phyloP scores from a whole-genome alignment of 805 yeast species.

The Candida mattraensis region DNA sequence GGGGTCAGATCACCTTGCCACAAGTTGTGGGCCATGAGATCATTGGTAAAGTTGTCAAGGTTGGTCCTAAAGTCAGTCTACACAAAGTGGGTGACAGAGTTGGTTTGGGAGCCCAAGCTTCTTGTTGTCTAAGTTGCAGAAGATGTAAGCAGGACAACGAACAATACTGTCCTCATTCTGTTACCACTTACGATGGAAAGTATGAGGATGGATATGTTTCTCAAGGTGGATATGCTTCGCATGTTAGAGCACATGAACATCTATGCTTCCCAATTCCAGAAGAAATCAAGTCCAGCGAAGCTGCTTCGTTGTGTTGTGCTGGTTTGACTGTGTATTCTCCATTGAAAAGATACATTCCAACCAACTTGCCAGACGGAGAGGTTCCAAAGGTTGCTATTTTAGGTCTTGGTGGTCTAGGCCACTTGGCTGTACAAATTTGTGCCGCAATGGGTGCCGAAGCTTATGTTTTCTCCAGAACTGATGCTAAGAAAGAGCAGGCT shows the following conservation, averaged over 20 bases:
- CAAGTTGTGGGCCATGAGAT: slow-evolving; percentile 54
- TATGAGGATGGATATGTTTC: slow-evolving; percentile 38
- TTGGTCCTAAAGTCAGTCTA: slow-evolving; percentile 36
- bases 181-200: slow-evolving; percentile 41
- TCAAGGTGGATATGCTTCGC: slow-evolving; percentile 48
- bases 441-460: slow-evolving; percentile 48
- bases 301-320: slow-evolving; percentile 53
- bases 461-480: slow-evolving; percentile 42
- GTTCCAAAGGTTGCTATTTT: slow-evolving; percentile 40
- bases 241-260: slow-evolving; percentile 46
- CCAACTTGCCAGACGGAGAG: slow-evolving; percentile 29
- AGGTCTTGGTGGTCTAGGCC: slow-evolving; percentile 50
- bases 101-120: slow-evolving; percentile 46
- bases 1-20: slow-evolving; percentile 43
- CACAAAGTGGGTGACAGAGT: slow-evolving; percentile 46
- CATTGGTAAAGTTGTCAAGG: slow-evolving; percentile 40
- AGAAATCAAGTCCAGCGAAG: slow-evolving; percentile 38
- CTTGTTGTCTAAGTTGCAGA: slow-evolving; percentile 37
- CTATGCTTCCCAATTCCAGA: slow-evolving; percentile 48
- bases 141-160: slow-evolving; percentile 42
- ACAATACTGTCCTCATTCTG: slow-evolving; percentile 43
- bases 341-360: slow-evolving; percentile 39
- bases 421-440: slow-evolving; percentile 45
- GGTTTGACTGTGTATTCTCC: slow-evolving; percentile 54
- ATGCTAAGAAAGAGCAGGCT: slow-evolving; percentile 41